Evolutionary conservation across 495 filamentous ascomycete species (phyloP).

Genomic region (Oidiodendron maius): DNA sequence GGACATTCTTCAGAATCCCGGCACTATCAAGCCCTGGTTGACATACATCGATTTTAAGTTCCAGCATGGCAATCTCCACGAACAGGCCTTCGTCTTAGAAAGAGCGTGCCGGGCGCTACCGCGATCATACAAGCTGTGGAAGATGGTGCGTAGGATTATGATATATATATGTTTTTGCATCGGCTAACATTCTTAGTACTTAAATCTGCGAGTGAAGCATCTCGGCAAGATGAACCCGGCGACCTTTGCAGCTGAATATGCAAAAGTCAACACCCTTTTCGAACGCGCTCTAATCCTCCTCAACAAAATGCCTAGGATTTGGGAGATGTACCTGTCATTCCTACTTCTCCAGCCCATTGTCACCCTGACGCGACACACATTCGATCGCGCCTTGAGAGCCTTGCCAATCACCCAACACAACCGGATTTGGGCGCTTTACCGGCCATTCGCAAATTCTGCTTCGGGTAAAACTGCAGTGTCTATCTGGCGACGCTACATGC

Average conservation of each 20-base stretch:
- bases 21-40: conserved; percentile 91
- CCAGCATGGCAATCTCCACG: conserved; percentile 77
- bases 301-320: conserved; percentile 98
- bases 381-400: conserved; percentile 89
- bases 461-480: conserved; percentile 86
- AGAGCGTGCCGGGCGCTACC: conserved; percentile 84
- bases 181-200: conserved; percentile 53
- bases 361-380: conserved; percentile 83
- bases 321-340: conserved; percentile 96
- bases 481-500: conserved; percentile 96
- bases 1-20: conserved; percentile 81
- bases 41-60: conserved; percentile 90
- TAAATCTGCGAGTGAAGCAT: conserved; percentile 79
- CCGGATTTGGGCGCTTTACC: conserved; percentile 91
- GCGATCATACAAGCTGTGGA: conserved; percentile 97
- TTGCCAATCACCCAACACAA: conserved; percentile 97
- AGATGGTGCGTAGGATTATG: conserved; percentile 57
- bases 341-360: conserved; percentile 86
- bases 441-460: conserved; percentile 87
- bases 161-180: conserved; percentile 1
- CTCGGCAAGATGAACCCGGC: conserved; percentile 79
- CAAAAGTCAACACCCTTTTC: conserved; percentile 92
- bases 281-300: conserved; percentile 90
- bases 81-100: conserved; percentile 94
- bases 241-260: conserved; percentile 72